phyloP scores from a whole-genome alignment of 371 early-diverging fungal species.

The Encephalitozoon hellem region DNA sequence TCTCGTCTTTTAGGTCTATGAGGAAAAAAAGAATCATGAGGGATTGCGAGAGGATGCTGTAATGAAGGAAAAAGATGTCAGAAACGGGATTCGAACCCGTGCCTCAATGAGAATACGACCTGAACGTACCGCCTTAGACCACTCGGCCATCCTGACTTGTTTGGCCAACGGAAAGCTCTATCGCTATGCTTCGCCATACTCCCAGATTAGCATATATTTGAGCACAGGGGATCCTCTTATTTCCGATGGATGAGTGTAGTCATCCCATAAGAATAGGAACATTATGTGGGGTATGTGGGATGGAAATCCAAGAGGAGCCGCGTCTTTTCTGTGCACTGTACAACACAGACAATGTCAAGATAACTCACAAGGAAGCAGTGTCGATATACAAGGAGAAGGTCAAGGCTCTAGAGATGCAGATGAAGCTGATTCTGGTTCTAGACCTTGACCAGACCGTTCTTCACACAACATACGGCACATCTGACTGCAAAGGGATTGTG shows the following conservation, averaged over 20 bases:
- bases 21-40: slow-evolving; percentile 45
- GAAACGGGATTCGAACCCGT: slow-evolving; percentile 54
- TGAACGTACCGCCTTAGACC: slow-evolving; percentile 60
- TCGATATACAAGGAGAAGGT: slow-evolving; percentile 32
- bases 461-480: slow-evolving; percentile 71
- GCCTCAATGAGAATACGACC: slow-evolving; percentile 57
- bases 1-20: slow-evolving; percentile 22
- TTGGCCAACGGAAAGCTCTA: background rate
- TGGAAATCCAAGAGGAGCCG: slow-evolving; percentile 25
- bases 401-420: slow-evolving; percentile 64
- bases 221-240: background rate
- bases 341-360: slow-evolving; percentile 36
- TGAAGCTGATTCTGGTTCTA: slow-evolving; percentile 78
- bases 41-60: slow-evolving; percentile 32
- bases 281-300: slow-evolving; percentile 56
- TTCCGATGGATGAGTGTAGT: slow-evolving; percentile 26
- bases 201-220: background rate
- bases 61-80: background rate
- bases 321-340: slow-evolving; percentile 44
- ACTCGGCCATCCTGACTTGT: slow-evolving; percentile 58
- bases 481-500: background rate
- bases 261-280: slow-evolving; percentile 47
- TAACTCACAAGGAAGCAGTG: slow-evolving; percentile 41
- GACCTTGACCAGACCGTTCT: slow-evolving; percentile 96
- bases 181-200: background rate